Conservation (phyloP, 169 alveolate species). For the Miamiensis avidus region DNA sequence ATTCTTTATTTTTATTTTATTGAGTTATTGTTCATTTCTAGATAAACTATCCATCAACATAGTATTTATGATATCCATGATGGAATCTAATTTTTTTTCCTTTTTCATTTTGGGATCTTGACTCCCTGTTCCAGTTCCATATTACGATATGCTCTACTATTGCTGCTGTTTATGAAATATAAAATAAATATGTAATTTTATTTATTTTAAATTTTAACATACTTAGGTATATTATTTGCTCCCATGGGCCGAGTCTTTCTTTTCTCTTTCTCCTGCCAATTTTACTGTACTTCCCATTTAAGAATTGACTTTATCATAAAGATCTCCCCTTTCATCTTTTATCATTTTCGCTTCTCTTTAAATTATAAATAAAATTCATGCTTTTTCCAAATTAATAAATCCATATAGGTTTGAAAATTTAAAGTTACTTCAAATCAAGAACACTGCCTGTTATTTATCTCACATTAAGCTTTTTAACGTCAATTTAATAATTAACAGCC, state of each 20-base stretch:
- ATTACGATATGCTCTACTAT: background rate
- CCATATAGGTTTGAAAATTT: too few relatives aligned
- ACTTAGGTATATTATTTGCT: background rate
- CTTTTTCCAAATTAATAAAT: too few relatives aligned
- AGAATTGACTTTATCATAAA: constrained; percentile 14
- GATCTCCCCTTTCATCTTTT: constrained; percentile 22
- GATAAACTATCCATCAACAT: constrained; percentile 23
- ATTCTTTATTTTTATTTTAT: constrained; percentile 28
- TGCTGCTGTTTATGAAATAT: background rate
- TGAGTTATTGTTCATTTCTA: background rate
- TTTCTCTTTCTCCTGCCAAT: too few relatives aligned
- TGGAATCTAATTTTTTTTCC: constrained; percentile 2
- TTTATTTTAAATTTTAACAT: too few relatives aligned
- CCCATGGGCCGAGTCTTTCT: background rate
- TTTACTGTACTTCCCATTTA: background rate
- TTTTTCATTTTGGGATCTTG: constrained; percentile 14
- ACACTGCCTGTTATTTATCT: constrained; percentile 46
- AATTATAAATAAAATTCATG: background rate
- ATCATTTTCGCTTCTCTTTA: constrained; percentile 21
- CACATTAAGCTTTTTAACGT: constrained; percentile 42
- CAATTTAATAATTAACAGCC: constrained; percentile 35
- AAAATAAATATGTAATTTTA: too few relatives aligned
- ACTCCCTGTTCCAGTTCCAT: background rate
- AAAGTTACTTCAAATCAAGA: constrained; percentile 37
- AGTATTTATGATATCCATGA: constrained; percentile 38